These are phyloP conservation scores for Cornus suecica DNA, from an alignment of 148 eudicot genomes.

Conservation along the genomic window DNA sequence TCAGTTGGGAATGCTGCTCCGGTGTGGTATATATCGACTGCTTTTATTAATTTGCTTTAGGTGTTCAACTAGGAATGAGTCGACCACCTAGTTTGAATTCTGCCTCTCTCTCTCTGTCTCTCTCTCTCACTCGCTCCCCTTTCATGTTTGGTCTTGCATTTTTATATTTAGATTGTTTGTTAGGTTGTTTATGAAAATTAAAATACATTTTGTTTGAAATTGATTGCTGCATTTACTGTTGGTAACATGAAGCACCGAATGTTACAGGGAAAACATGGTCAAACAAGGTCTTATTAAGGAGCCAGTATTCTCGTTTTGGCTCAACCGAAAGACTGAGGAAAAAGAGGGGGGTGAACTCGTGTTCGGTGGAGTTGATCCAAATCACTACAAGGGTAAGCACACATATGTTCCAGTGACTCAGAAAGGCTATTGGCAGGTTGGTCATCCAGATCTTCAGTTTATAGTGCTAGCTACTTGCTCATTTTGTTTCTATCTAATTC, in stretches of 20 bases:
- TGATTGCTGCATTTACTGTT: not conserved
- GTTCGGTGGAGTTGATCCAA: conserved; percentile 55
- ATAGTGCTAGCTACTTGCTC: not conserved
- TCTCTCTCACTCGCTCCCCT: no score
- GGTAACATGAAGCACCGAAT: not conserved
- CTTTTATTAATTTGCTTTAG: not conserved
- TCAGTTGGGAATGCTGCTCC: conserved; percentile 29
- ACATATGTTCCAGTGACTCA: conserved; percentile 50
- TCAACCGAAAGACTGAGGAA: conserved; percentile 42
- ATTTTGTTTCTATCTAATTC: not conserved
- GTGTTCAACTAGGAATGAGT: not conserved
- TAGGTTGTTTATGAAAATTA: no score
- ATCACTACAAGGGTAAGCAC: conserved; percentile 49
- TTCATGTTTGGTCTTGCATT: no score
- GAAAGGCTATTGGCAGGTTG: conserved; percentile 70
- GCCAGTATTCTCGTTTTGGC: conserved; percentile 70
- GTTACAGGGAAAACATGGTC: conserved; percentile 60
- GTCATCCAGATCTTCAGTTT: not conserved
- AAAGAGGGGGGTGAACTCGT: conserved; percentile 61
- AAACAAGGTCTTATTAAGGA: conserved; percentile 64
- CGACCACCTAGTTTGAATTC: not conserved
- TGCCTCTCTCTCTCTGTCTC: no score
- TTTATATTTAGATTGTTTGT: no score
- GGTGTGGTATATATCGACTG: conserved; percentile 35
- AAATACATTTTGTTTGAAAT: not conserved